Conservation (phyloP, 2,329 filamentous ascomycete species). For the Cytospora chrysosperma region DNA sequence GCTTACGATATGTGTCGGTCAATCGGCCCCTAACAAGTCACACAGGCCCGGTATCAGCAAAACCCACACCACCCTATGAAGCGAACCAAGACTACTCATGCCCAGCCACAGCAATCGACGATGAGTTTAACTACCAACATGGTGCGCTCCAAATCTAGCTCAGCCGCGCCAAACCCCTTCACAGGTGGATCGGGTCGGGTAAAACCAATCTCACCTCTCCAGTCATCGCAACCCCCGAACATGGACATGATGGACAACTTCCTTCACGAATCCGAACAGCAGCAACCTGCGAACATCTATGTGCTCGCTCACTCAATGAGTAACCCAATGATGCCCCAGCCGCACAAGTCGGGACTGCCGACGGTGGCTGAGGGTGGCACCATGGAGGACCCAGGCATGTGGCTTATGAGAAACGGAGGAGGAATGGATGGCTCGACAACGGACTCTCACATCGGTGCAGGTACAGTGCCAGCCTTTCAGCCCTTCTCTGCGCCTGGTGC, state of each 20-base stretch:
- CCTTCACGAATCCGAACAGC: slow-evolving; percentile 23
- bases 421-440: neutral
- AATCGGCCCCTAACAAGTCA: neutral
- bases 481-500: slow-evolving; percentile 21
- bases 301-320: slow-evolving; percentile 21
- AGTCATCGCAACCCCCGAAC: slow-evolving; percentile 5
- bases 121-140: slow-evolving; percentile 37
- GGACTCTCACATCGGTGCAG: neutral
- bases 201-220: slow-evolving; percentile 33
- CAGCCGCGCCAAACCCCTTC: slow-evolving; percentile 41
- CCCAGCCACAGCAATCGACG: slow-evolving; percentile 31
- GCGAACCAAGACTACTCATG: slow-evolving; percentile 32
- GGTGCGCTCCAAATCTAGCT: slow-evolving; percentile 45
- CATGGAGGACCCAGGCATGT: slow-evolving; percentile 28
- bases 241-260: slow-evolving; percentile 23
- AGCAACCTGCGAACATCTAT: slow-evolving; percentile 24
- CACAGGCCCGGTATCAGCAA: slow-evolving; percentile 10
- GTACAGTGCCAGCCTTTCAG: slow-evolving; percentile 5
- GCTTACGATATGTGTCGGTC: neutral
- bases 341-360: neutral
- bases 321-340: slow-evolving; percentile 4
- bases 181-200: slow-evolving; percentile 35
- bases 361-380: slow-evolving; percentile 21
- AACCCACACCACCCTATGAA: slow-evolving; percentile 30
- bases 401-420: slow-evolving; percentile 24